Conservation (phyloP, 441 rosid species). For the Heliophila coronopifolia region DNA sequence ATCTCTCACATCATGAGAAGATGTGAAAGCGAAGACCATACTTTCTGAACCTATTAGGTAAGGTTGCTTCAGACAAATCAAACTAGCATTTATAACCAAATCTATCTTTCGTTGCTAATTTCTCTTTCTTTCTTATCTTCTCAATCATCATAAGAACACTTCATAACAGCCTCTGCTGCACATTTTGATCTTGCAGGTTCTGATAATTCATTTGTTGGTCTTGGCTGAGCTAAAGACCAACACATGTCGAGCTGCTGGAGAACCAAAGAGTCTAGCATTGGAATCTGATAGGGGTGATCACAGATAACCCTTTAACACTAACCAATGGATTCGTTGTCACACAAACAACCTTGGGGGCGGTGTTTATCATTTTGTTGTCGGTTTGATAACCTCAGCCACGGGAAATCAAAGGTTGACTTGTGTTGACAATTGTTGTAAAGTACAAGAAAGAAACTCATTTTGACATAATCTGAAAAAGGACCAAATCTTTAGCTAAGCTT, state of each 20-base stretch:
- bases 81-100: slow-evolving; percentile 8
- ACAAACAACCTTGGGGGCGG: too few relatives aligned
- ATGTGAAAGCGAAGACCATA: slow-evolving; percentile 4
- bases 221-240: not conserved
- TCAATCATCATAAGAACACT: slow-evolving; percentile 2
- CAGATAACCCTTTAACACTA: not conserved
- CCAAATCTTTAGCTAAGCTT: slow-evolving; percentile 6
- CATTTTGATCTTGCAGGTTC: slow-evolving; percentile 13
- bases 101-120: not conserved
- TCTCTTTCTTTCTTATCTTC: not conserved
- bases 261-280: slow-evolving; percentile 7
- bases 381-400: slow-evolving; percentile 11
- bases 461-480: not conserved
- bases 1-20: slow-evolving; percentile 9
- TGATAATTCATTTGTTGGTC: too few relatives aligned
- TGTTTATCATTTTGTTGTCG: too few relatives aligned
- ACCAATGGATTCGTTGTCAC: too few relatives aligned
- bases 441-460: not conserved
- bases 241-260: not conserved
- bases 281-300: slow-evolving; percentile 9
- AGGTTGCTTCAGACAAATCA: slow-evolving; percentile 9
- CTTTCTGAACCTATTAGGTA: slow-evolving; percentile 2
- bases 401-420: slow-evolving; percentile 26
- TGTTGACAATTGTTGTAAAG: slow-evolving; percentile 4
- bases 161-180: slow-evolving; percentile 3